Evolutionary conservation across 352 stramenopile species (phyloP).

Genomic region (Globisporangium paroecandrum): DNA sequence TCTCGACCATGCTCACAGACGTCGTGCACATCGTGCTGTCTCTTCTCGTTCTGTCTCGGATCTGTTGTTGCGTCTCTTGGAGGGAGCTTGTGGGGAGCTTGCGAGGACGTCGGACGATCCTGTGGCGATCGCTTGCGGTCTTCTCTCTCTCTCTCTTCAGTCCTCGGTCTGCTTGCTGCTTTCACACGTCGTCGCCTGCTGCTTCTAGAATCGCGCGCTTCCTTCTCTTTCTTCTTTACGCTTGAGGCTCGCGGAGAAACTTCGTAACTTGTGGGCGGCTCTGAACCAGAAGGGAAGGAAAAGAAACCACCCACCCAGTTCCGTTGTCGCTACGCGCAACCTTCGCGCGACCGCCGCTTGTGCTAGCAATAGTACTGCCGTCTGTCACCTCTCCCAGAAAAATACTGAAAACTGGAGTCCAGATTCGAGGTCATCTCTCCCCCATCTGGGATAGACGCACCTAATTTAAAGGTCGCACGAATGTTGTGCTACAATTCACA

Average conservation of each 20-base stretch:
- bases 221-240: neutral
- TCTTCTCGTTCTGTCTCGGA: neutral
- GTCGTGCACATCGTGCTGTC: slow-evolving; percentile 29
- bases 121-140: neutral
- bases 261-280: slow-evolving; percentile 5
- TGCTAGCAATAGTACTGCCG: neutral
- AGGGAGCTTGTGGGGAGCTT: neutral
- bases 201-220: slow-evolving; percentile 8
- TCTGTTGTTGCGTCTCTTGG: neutral
- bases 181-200: neutral
- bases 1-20: slow-evolving; percentile 22
- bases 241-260: neutral
- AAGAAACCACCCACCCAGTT: slow-evolving; percentile 7
- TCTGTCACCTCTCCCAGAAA: neutral
- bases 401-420: neutral
- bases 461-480: neutral
- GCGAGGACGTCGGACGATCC: neutral
- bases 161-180: neutral
- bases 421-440: neutral
- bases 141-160: neutral
- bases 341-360: slow-evolving; percentile 3
- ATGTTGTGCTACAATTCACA: neutral
- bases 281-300: neutral
- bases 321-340: neutral
- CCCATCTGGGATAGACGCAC: slow-evolving; percentile 6